phyloP scores from a whole-genome alignment of 192 early-diverging fungal genomes.

The Phycomyces blakesleeanus region DNA sequence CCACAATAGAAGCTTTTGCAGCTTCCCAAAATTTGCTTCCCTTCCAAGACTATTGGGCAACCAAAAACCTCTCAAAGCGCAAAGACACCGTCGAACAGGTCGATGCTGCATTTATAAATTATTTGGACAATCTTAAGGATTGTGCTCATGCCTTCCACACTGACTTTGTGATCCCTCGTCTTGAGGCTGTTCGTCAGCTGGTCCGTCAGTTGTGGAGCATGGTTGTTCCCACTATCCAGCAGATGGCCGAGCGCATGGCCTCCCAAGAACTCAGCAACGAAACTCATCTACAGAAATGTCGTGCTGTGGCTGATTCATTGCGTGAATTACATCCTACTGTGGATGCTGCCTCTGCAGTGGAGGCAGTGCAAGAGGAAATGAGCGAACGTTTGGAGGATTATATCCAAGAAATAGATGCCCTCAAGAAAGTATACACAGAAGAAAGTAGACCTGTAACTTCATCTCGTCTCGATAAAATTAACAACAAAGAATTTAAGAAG shows the following conservation, averaged over 20 bases:
- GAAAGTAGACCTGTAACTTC: background rate
- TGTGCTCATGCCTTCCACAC: too few species aligned
- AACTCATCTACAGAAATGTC: background rate
- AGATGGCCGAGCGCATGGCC: too few species aligned
- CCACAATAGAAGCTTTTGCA: conserved; percentile 22
- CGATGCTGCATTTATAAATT: too few species aligned
- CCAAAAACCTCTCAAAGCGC: too few species aligned
- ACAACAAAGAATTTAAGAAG: conserved; percentile 68
- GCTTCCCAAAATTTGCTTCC: conserved; percentile 8
- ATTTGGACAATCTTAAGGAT: too few species aligned
- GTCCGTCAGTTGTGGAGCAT: too few species aligned
- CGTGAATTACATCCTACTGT: conserved; percentile 15
- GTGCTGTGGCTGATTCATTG: background rate
- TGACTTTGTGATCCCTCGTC: too few species aligned
- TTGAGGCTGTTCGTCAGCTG: too few species aligned
- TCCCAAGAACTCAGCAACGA: too few species aligned
- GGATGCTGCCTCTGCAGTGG: conserved; percentile 12
- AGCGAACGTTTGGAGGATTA: conserved; percentile 44
- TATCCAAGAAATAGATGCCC: conserved; percentile 26
- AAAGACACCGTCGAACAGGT: too few species aligned
- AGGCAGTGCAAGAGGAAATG: conserved; percentile 36
- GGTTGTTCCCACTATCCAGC: too few species aligned
- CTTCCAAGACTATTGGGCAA: too few species aligned
- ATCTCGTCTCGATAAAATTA: conserved; percentile 53
- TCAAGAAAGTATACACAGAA: background rate